These are phyloP conservation scores for Dryas octopetala DNA, from an alignment of 306 rosid genomes.

Conservation along the genomic window DNA sequence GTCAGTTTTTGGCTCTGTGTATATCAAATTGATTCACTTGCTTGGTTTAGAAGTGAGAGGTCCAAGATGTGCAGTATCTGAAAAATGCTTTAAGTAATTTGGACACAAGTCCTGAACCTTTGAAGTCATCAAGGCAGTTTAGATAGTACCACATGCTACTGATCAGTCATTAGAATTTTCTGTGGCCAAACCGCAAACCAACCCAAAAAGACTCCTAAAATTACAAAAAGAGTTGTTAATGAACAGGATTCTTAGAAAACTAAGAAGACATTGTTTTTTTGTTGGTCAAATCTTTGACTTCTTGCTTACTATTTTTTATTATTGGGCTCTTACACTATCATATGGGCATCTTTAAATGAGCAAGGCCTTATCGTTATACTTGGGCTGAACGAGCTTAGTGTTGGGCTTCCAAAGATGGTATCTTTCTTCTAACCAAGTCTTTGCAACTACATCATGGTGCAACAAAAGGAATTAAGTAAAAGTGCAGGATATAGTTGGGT, in stretches of 20 bases:
- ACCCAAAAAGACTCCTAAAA: no score
- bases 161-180: neutral
- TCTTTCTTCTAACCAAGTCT: neutral
- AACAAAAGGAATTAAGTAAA: slow-evolving; percentile 35
- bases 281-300: no score
- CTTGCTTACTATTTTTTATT: no score
- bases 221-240: no score
- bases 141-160: neutral
- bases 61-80: neutral
- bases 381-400: neutral
- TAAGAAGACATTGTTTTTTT: no score
- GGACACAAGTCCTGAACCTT: neutral
- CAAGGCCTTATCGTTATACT: neutral
- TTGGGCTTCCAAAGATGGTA: neutral
- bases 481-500: slow-evolving; percentile 53
- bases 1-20: neutral
- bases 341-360: no score
- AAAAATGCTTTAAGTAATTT: no score
- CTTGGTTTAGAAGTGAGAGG: neutral
- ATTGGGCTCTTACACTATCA: no score
- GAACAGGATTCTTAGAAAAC: no score
- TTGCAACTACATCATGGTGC: neutral
- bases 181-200: neutral
- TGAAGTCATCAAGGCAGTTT: neutral
- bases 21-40: neutral